Evolutionary conservation across 2,329 filamentous ascomycete genomes (phyloP), one percentile per base, ranked within the genome.

Genomic region (Xylariaceae sp.): DNA sequence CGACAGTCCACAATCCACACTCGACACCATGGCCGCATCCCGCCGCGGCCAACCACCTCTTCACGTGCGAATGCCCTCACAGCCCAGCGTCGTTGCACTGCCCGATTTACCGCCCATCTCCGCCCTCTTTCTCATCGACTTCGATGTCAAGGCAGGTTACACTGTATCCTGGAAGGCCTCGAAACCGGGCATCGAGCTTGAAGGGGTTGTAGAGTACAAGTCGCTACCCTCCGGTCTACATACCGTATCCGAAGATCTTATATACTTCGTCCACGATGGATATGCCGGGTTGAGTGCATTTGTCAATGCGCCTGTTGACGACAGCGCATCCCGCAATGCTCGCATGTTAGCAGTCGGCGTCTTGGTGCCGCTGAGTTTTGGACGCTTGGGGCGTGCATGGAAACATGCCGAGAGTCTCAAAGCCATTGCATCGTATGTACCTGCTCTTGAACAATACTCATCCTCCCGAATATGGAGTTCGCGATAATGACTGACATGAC

Each of bases 151-250:
- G 71, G 87, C 90, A 64, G 91, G 91, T 75, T 96, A 87, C 72
- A 96, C 90, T 42, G 88, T 97, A 66, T 83, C 84, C 34, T 97
- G 94, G 94, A 90, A 95, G 70, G 84, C 83, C 60, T 83, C 87
- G 12, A 73, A 83, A 1, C 77, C 84, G 13, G 85, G 83, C 45
- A 79, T 93, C 73, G 78, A 82, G 71, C 81, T 97, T 45, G 89
- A 96, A 61, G 90, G 90, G 50, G 84, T 88, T 19, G 90, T 97
- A 64, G 94, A 99, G 73, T 99, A 91, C 80, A 97, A 97, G 73
- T 95, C 90, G 56, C 80, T 99, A 43, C 94, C 94, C 2, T 97
- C 93, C 0, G 94, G 94, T 19, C 73, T 97, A 45, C 94, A 99
- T 72, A 88, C 90, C 51, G 90, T 97, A 17, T 78, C 86, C 31